These are phyloP conservation scores for Colletotrichum sp. DNA, from an alignment of 2,329 filamentous ascomycete species.

Conservation along the genomic window DNA sequence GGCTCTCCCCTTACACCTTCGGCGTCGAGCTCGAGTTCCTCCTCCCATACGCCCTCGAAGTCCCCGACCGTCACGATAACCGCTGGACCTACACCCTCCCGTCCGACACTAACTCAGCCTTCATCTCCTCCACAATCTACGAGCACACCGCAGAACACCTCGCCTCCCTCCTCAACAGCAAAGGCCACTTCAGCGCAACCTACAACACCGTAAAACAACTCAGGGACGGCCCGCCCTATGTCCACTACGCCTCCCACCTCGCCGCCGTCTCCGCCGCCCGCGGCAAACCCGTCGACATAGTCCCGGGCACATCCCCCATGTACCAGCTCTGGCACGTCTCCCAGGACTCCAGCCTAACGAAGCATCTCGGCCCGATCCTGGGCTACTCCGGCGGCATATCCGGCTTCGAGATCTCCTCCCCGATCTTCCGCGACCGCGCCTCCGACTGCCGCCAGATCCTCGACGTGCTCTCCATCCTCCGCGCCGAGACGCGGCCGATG, in stretches of 20 bases:
- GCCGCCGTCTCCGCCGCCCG: neutral
- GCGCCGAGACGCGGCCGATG: neutral
- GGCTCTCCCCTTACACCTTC: constrained; percentile 2
- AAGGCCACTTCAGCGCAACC: neutral
- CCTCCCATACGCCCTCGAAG: neutral
- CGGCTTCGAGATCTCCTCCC: constrained; percentile 5
- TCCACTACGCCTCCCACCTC: neutral
- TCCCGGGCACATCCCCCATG: neutral
- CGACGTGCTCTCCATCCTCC: neutral
- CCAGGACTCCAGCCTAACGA: neutral
- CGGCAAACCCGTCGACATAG: neutral
- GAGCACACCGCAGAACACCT: neutral
- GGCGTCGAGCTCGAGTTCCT: constrained; percentile 16
- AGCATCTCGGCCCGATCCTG: neutral
- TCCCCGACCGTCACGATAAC: neutral
- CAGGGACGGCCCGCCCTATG: neutral
- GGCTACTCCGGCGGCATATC: neutral
- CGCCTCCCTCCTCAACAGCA: neutral
- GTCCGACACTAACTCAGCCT: rapidly evolving
- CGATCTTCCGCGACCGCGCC: neutral
- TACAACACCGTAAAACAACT: neutral
- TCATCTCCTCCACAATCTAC: neutral
- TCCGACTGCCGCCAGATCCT: neutral
- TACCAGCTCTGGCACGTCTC: constrained; percentile 4
- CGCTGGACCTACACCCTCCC: neutral